Percentiles rank a stretch among this genome's conserved stretches.
Conservation (phyloP, 2,329 filamentous ascomycete genomes). For the Aspergillus nomiae region DNA sequence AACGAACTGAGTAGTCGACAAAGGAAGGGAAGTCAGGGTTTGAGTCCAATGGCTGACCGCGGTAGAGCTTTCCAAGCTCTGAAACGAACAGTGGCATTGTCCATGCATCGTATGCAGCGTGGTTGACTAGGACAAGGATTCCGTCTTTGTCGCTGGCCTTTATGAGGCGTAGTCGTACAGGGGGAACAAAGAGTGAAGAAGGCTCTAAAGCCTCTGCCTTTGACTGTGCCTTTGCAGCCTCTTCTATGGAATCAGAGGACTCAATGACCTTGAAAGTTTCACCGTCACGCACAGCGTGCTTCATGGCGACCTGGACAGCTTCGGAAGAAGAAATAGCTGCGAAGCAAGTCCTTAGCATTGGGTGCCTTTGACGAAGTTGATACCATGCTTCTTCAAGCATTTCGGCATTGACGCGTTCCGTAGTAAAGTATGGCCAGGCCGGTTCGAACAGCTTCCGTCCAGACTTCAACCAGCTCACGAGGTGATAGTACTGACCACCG, state of each 20-base stretch:
- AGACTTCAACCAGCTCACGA: constrained; percentile 36
- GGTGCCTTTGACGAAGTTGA: constrained; percentile 31
- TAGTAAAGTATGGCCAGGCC: constrained; percentile 30
- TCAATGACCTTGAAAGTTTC: constrained; percentile 27
- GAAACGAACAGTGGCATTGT: constrained; percentile 35
- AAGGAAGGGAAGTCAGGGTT: constrained; percentile 25
- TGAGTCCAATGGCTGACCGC: constrained; percentile 10
- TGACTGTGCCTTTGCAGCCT: constrained; percentile 22
- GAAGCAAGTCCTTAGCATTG: constrained; percentile 39
- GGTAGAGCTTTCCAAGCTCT: constrained; percentile 34
- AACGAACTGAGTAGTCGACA: constrained; percentile 26
- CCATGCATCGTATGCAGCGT: constrained; percentile 41
- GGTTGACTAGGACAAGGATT: constrained; percentile 35
- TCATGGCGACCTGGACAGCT: constrained; percentile 34
- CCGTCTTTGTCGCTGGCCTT: constrained; percentile 29
- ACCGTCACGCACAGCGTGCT: constrained; percentile 16
- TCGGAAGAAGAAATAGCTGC: constrained; percentile 27
- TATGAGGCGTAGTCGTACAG: constrained; percentile 32
- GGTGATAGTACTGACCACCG: constrained; percentile 36
- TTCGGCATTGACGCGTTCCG: constrained; percentile 26
- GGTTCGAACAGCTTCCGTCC: constrained; percentile 34
- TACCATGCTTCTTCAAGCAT: constrained; percentile 33
- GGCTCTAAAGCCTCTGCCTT: constrained; percentile 25
- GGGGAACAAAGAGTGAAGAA: constrained; percentile 34
- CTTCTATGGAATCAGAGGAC: constrained; percentile 11